phyloP scores from a whole-genome alignment of 176 grass and related monocot genomes.

The Eragrostis nindensis region DNA sequence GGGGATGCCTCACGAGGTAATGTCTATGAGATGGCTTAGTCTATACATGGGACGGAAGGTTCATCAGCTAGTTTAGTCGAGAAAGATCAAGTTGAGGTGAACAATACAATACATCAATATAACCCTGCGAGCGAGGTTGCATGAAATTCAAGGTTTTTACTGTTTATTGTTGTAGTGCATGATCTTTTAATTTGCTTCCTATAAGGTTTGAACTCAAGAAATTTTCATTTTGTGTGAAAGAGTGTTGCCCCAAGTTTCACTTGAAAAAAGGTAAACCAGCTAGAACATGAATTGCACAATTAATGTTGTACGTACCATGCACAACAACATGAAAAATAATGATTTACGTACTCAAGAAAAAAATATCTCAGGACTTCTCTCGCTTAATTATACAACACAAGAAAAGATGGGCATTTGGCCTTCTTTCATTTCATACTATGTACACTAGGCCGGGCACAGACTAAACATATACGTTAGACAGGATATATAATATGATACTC shows the following conservation, averaged over 20 bases:
- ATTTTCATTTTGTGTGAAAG: constrained; percentile 15
- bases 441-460: neutral
- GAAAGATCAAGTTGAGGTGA: neutral
- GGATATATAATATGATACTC: neutral
- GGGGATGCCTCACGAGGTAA: neutral
- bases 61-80: neutral
- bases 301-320: neutral
- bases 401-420: neutral
- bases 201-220: neutral
- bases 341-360: neutral
- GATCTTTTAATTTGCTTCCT: neutral
- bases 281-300: neutral
- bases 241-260: neutral
- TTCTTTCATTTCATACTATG: neutral
- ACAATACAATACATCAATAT: neutral
- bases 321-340: neutral
- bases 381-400: neutral
- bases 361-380: neutral
- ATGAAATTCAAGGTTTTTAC: neutral
- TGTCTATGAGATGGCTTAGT: neutral
- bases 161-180: neutral
- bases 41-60: neutral
- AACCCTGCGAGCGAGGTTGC: neutral
- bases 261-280: neutral
- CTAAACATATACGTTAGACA: neutral